Percentiles rank a stretch among this genome's conserved stretches.
Conservation (phyloP, 345 rosid species). For the Eucalyptus pauciflora region DNA sequence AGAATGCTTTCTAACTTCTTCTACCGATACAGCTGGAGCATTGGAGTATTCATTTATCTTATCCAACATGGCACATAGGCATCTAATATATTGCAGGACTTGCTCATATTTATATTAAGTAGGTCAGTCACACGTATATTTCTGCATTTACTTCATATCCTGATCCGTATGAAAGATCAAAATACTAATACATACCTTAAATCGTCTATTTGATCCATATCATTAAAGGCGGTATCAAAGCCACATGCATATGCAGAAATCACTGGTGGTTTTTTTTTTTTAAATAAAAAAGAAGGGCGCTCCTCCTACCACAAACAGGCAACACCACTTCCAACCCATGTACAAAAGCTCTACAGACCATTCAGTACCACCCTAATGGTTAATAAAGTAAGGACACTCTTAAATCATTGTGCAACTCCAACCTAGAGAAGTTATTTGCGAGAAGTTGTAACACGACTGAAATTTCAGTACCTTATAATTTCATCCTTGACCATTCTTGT, state of each 20-base stretch:
- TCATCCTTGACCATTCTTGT: slow-evolving; percentile 41
- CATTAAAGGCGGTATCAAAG: not conserved
- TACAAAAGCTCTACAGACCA: not conserved
- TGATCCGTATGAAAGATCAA: not conserved
- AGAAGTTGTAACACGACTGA: not conserved
- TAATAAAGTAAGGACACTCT: not conserved
- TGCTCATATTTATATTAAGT: not conserved
- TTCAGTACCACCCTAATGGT: not conserved
- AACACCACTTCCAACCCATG: not conserved
- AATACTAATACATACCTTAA: not conserved
- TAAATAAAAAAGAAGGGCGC: not conserved
- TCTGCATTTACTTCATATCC: not conserved
- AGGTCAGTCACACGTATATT: not conserved
- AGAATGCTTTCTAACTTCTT: not conserved
- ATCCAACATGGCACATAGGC: not conserved
- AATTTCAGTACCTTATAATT: slow-evolving; percentile 46
- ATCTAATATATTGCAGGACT: not conserved
- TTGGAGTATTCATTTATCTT: not conserved
- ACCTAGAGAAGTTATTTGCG: not conserved
- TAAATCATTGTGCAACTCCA: not conserved
- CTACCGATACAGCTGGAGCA: not conserved
- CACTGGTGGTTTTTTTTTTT: not conserved
- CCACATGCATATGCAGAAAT: not conserved
- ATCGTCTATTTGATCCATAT: not conserved
- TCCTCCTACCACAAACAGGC: not conserved